A percentile compares a stretch with the other conserved stretches of the same genome.
Conservation (phyloP, 1,284 basidiomycete genomes). For the Chalciporus sp. region DNA sequence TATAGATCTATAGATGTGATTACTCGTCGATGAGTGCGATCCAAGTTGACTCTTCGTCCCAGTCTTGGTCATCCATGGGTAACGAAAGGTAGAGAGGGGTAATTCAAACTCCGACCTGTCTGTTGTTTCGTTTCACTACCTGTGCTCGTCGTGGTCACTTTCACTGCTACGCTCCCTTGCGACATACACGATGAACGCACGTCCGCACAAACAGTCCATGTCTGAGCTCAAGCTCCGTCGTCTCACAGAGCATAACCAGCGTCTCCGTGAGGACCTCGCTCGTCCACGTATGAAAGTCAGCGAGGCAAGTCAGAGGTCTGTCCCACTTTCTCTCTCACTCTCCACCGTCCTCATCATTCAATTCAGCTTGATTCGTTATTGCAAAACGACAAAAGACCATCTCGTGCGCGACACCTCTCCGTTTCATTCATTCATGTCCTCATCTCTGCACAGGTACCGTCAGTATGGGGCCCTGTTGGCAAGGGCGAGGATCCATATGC, state of each 20-base stretch:
- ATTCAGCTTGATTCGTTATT: conserved; percentile 76
- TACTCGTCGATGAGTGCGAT: conserved; percentile 34
- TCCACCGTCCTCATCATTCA: background rate
- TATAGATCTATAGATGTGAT: background rate
- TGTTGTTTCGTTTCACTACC: background rate
- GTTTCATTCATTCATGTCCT: background rate
- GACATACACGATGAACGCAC: conserved; percentile 46
- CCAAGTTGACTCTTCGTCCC: conserved; percentile 34
- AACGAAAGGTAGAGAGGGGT: conserved; percentile 3
- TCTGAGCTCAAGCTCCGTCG: conserved; percentile 83
- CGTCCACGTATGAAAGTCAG: conserved; percentile 75
- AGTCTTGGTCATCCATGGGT: conserved; percentile 15
- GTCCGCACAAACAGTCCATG: conserved; percentile 69
- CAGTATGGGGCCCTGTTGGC: conserved; percentile 90
- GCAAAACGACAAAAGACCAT: conserved; percentile 74
- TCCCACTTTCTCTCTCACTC: conserved; percentile 4
- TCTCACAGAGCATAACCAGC: conserved; percentile 77
- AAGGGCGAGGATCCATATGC: conserved; percentile 91
- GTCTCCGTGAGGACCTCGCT: conserved; percentile 75
- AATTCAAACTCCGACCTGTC: conserved; percentile 29
- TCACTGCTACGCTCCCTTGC: conserved; percentile 5
- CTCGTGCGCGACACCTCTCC: conserved; percentile 47
- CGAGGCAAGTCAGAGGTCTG: conserved; percentile 73
- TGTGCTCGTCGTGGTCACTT: conserved; percentile 3
- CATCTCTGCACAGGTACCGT: conserved; percentile 62